Evolutionary conservation across 73 alveolate species (phyloP).

Genomic region (Paramecium pentaurelia): DNA sequence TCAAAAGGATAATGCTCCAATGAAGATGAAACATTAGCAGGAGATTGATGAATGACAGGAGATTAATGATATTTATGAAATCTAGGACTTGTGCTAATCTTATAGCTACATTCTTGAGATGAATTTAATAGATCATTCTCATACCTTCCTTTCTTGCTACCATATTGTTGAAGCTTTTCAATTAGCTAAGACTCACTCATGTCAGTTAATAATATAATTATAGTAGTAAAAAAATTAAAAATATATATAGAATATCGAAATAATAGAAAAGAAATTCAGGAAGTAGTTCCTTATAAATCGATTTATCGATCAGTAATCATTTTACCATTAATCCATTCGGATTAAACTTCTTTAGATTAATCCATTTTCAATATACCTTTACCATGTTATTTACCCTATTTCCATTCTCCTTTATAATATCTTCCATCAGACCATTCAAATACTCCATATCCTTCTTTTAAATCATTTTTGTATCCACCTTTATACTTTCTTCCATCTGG

Average conservation of each 20-base stretch:
- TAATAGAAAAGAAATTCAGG: neutral
- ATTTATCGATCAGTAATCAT: neutral
- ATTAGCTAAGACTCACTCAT: neutral
- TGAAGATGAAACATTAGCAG: neutral
- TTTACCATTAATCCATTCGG: conserved; percentile 43
- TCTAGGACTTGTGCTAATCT: conserved; percentile 1
- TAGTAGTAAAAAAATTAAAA: neutral
- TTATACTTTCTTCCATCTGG: conserved; percentile 59
- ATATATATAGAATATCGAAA: neutral
- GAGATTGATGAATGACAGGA: neutral
- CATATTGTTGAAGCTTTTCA: neutral
- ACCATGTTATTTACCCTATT: conserved; percentile 49
- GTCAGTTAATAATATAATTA: neutral
- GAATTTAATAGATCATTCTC: neutral
- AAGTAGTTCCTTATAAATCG: neutral
- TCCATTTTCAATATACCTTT: neutral
- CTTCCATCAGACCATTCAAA: conserved; percentile 54
- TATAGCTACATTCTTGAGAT: neutral
- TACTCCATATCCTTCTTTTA: conserved; percentile 49
- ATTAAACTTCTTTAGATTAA: neutral
- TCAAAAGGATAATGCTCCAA: neutral
- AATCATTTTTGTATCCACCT: conserved; percentile 57
- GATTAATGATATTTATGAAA: neutral
- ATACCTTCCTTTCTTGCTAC: neutral
- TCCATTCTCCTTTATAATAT: conserved; percentile 47